A percentile compares a stretch with the other conserved stretches of the same genome.
These are phyloP conservation scores for Gaertneriomyces semiglobifer DNA, from an alignment of 192 early-diverging fungal species.

Conservation along the genomic window DNA sequence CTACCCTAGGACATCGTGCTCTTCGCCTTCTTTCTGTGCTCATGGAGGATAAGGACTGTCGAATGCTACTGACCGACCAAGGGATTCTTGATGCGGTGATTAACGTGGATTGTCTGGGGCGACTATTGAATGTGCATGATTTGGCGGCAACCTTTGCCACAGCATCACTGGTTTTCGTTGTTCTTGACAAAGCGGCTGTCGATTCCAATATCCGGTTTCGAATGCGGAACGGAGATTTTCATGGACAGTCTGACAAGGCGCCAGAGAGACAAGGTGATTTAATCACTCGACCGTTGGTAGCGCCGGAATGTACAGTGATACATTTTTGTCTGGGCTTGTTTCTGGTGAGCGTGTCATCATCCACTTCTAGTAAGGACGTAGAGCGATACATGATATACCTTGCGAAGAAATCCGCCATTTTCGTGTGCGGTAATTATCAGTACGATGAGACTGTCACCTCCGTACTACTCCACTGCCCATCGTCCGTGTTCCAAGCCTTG, in stretches of 20 bases:
- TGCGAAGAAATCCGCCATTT: no score
- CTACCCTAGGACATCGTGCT: constrained; percentile 1
- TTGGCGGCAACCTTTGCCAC: neutral
- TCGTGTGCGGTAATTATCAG: no score
- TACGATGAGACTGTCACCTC: no score
- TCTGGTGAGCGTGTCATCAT: no score
- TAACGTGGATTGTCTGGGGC: neutral
- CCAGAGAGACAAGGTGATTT: no score
- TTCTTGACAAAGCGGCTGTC: neutral
- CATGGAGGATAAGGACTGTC: constrained; percentile 1
- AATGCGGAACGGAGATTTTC: constrained; percentile 18
- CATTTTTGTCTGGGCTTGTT: no score
- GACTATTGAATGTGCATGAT: neutral
- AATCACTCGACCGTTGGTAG: no score
- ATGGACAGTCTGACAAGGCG: neutral
- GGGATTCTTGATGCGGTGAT: neutral
- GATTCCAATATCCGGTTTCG: constrained; percentile 17
- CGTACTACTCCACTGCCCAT: no score
- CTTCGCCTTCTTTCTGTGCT: constrained; percentile 16
- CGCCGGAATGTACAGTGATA: no score
- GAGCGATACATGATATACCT: no score
- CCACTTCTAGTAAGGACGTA: no score
- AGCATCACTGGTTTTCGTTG: neutral
- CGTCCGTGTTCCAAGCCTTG: no score
- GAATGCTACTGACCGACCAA: neutral